These are phyloP conservation scores for Globisporangium uncinulatum DNA, from an alignment of 352 stramenopile genomes.

Conservation along the genomic window DNA sequence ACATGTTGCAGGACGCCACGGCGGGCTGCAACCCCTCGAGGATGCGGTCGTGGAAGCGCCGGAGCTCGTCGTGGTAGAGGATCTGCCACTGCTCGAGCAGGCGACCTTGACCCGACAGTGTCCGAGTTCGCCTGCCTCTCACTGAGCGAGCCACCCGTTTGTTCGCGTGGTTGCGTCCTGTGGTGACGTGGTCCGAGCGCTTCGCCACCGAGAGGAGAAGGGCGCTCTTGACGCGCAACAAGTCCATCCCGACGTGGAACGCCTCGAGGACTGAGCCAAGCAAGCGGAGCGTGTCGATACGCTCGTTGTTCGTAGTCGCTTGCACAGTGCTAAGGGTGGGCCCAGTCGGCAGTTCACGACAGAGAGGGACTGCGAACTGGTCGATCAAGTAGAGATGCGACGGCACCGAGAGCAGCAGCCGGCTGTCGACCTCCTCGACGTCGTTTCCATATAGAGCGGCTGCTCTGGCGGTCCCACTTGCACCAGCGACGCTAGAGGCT, in stretches of 20 bases:
- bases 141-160: background rate
- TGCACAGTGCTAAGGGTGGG: background rate
- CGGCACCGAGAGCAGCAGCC: constrained; percentile 25
- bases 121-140: background rate
- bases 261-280: constrained; percentile 20
- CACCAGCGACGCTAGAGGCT: background rate
- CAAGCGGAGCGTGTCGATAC: constrained; percentile 14
- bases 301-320: constrained; percentile 12
- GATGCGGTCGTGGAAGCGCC: constrained; percentile 10
- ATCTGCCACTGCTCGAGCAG: constrained; percentile 27
- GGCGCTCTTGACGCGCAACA: constrained; percentile 23
- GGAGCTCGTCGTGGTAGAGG: constrained; percentile 24
- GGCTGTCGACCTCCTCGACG: constrained; percentile 8
- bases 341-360: constrained; percentile 9
- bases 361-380: constrained; percentile 14
- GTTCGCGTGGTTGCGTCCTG: background rate
- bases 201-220: constrained; percentile 16
- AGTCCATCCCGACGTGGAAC: constrained; percentile 15
- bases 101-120: background rate
- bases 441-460: background rate
- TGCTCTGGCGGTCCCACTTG: background rate
- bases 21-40: constrained; percentile 1
- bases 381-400: constrained; percentile 19
- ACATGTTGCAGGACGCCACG: constrained; percentile 9
- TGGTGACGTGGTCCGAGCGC: background rate